Evolutionary conservation across 2,329 filamentous ascomycete species (phyloP), one percentile per base, ranked within the genome.

Genomic region (Pseudogymnoascus sp.): DNA sequence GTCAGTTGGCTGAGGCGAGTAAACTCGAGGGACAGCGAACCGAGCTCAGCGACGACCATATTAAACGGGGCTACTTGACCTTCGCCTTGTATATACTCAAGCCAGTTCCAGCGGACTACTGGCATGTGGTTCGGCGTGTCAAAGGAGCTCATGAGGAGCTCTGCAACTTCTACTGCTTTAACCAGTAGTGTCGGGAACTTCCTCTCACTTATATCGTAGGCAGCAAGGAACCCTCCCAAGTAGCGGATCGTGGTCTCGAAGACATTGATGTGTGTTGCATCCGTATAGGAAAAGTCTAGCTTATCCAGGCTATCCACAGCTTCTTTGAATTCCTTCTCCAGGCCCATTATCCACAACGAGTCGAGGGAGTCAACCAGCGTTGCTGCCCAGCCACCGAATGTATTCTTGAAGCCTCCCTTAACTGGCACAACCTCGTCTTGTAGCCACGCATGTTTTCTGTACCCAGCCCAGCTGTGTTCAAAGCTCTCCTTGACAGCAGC

Each of bases 71-170:
- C 89, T 24, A 82, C 80, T 67, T 85, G 87, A 5, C 85, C 83
- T 66, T 86, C 81, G 3, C 81, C 83, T 8, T 83, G 81, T 68
- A 79, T 84, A 13, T 81, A 75, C 66, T 87, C 89, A 68, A 84
- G 82, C 90, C 89, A 96, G 64, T 81, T 77, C 74, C 93, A 95
- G 74, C 87, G 92, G 4, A 91, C 81, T 5, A 90, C 76, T 2
- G 93, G 92, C 90, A 97, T 95, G 67, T 91, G 85, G 73, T 97
- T 97, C 0, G 92, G 92, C 0, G 93, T 97, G 74, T 91, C 88
- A 68, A 91, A 91, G 1, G 86, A 83, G 60, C 84, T 84, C 73
- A 89, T 88, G 37, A 91, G 72, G 62, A 91, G 81, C 64, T 90
- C 86, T 4, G 82, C 88, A 35, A 90, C 77, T 71, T 90, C 86